A percentile compares a stretch with the other conserved stretches of the same genome.
phyloP scores from a whole-genome alignment of 2,329 filamentous ascomycete genomes.

The Phoma sp. region DNA sequence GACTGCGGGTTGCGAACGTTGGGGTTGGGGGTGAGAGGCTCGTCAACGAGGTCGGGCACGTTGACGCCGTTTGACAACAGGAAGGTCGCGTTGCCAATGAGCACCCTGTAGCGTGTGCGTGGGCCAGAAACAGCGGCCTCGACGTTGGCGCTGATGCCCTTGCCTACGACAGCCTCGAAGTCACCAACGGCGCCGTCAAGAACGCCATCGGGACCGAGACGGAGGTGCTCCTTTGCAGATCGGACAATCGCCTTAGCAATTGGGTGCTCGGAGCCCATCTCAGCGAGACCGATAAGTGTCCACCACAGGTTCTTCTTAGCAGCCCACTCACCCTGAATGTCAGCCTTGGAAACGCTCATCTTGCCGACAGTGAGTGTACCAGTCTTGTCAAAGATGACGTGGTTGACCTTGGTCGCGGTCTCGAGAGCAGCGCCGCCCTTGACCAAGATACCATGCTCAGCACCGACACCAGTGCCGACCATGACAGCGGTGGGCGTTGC shows the following conservation, averaged over 20 bases:
- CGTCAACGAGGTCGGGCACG: constrained; percentile 64
- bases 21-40: constrained; percentile 51
- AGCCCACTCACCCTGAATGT: constrained; percentile 72
- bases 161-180: constrained; percentile 82
- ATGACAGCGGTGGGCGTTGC: constrained; percentile 97
- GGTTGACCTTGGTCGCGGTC: constrained; percentile 85
- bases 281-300: constrained; percentile 92
- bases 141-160: constrained; percentile 81
- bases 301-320: constrained; percentile 82
- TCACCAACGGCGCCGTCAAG: constrained; percentile 85
- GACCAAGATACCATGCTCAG: constrained; percentile 95
- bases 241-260: constrained; percentile 86
- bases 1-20: constrained; percentile 48
- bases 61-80: constrained; percentile 72
- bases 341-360: constrained; percentile 84
- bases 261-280: constrained; percentile 94
- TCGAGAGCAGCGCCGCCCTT: constrained; percentile 94
- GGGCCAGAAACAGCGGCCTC: constrained; percentile 75
- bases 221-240: constrained; percentile 77
- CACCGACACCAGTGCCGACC: constrained; percentile 97
- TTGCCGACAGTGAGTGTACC: constrained; percentile 93
- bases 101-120: constrained; percentile 74
- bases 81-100: constrained; percentile 82
- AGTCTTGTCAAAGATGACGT: constrained; percentile 94
- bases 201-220: constrained; percentile 71